Conservation (phyloP, 1,284 basidiomycete genomes). For the Cryptococcus sp. region DNA sequence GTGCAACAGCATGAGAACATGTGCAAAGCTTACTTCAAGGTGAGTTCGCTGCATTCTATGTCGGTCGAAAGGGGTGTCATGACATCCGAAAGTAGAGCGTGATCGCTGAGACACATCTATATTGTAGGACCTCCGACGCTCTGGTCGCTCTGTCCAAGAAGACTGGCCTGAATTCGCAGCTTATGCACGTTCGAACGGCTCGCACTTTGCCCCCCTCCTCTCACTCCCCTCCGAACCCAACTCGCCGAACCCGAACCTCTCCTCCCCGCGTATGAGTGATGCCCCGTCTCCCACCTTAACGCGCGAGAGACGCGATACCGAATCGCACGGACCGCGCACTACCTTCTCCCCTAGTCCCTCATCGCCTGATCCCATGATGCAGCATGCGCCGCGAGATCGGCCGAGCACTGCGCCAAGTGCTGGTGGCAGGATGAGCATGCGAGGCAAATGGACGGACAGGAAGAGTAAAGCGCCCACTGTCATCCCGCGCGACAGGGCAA, state of each 20-base stretch:
- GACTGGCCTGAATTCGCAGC: conserved; percentile 98
- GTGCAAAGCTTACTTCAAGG: conserved; percentile 95
- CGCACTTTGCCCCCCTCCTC: conserved; percentile 72
- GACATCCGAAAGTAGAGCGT: neutral
- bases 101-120: conserved; percentile 4
- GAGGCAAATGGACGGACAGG: conserved; percentile 20
- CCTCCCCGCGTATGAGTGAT: neutral
- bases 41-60: conserved; percentile 18
- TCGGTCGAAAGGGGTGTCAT: neutral
- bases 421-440: conserved; percentile 17
- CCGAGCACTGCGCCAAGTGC: conserved; percentile 16
- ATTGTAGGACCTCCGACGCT: conserved; percentile 80
- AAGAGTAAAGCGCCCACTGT: conserved; percentile 67
- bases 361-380: conserved; percentile 5
- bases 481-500: conserved; percentile 86
- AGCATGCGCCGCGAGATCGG: conserved; percentile 15
- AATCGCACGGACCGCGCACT: conserved; percentile 36
- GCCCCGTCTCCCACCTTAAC: conserved; percentile 5
- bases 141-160: conserved; percentile 83
- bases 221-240: conserved; percentile 18
- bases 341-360: conserved; percentile 14
- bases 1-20: conserved; percentile 99
- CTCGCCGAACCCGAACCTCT: conserved; percentile 11
- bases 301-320: conserved; percentile 41
- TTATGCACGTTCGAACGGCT: conserved; percentile 64